These are phyloP conservation scores for Xylaria telfairii DNA, from an alignment of 495 filamentous ascomycete genomes.

Conservation along the genomic window DNA sequence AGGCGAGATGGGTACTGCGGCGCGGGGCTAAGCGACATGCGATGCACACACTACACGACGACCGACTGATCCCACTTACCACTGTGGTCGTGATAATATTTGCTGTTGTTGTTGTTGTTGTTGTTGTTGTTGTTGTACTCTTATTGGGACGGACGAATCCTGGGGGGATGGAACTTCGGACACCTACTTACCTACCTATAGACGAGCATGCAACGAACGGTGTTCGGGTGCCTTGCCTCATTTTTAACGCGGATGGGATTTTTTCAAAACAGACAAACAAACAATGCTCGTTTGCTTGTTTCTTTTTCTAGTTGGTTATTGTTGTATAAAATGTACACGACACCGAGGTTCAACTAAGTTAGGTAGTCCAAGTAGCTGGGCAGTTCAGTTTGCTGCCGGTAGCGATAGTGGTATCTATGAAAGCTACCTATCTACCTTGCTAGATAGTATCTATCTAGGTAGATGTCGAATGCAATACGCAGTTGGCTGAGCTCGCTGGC, in stretches of 20 bases:
- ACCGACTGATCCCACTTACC: neutral
- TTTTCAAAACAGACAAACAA: neutral
- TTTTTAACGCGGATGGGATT: neutral
- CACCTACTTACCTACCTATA: neutral
- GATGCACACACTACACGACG: neutral
- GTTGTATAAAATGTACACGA: constrained; percentile 10
- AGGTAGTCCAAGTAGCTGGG: neutral
- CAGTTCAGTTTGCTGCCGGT: neutral
- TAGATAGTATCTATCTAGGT: neutral
- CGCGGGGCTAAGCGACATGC: neutral
- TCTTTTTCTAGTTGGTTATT: neutral
- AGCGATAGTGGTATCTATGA: neutral
- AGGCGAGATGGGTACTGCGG: constrained; percentile 35
- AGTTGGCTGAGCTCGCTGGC: neutral
- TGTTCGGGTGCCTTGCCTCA: neutral
- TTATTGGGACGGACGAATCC: neutral
- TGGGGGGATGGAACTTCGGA: neutral
- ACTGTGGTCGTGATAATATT: neutral
- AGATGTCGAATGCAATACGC: neutral
- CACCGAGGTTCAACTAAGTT: neutral
- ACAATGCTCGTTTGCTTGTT: neutral
- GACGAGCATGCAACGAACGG: neutral
- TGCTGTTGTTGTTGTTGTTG: too few relatives aligned
- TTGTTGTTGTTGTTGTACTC: neutral
- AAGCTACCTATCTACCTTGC: neutral